phyloP scores from a whole-genome alignment of 2,329 filamentous ascomycete species.

The Fusarium tanahbumbuense region DNA sequence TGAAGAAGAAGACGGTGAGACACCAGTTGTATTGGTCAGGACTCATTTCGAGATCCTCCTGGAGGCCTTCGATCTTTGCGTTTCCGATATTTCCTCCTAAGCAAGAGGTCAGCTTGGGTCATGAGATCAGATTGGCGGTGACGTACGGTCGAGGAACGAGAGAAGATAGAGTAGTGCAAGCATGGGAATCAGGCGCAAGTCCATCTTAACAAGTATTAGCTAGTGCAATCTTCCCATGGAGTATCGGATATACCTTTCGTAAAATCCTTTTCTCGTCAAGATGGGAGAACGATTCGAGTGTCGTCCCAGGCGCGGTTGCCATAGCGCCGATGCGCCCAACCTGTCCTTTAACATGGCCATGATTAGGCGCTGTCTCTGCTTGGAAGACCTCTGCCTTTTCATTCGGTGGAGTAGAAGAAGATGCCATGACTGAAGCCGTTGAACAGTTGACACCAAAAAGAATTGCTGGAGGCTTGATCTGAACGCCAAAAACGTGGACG shows the following conservation, averaged over 20 bases:
- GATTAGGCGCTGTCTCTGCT: constrained; percentile 34
- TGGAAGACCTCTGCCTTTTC: constrained; percentile 41
- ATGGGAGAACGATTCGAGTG: constrained; percentile 44
- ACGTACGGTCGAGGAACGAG: constrained; percentile 72
- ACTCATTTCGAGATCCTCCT: constrained; percentile 67
- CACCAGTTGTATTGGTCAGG: constrained; percentile 77
- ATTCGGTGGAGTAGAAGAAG: constrained; percentile 28
- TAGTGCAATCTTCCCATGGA: accelerated
- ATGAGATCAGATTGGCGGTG: not conserved
- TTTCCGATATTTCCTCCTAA: constrained; percentile 71
- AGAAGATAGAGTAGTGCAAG: constrained; percentile 75
- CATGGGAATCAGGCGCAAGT: constrained; percentile 67
- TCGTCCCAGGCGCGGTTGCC: constrained; percentile 31
- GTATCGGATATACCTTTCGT: constrained; percentile 57
- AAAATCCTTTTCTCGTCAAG: constrained; percentile 66
- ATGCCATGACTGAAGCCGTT: constrained; percentile 19
- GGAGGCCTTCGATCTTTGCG: constrained; percentile 71
- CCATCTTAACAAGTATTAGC: constrained; percentile 55
- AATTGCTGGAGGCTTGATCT: not conserved
- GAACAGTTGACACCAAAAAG: not conserved
- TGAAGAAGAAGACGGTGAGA: constrained; percentile 79
- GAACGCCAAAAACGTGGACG: constrained; percentile 18
- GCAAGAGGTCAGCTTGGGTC: not conserved
- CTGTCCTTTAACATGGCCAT: constrained; percentile 6
- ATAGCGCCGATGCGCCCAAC: constrained; percentile 26